Percentiles rank a stretch among this genome's conserved stretches.
Evolutionary conservation across 768 basidiomycete species (phyloP).

Genomic region (Lenzites betulinus): DNA sequence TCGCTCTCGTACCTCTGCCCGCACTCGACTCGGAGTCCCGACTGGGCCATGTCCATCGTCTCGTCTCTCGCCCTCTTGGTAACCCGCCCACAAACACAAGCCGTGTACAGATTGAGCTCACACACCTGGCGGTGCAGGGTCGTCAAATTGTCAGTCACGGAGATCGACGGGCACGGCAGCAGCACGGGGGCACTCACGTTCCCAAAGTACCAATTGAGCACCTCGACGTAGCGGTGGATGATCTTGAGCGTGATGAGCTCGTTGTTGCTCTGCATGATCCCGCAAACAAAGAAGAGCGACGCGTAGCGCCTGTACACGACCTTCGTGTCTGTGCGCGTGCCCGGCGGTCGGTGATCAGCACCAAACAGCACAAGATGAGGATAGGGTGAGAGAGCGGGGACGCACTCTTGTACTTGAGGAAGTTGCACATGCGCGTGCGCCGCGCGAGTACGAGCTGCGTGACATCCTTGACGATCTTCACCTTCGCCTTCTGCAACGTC

Average conservation of each 20-base stretch:
- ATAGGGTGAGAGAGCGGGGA: neutral
- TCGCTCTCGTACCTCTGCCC: too few species aligned
- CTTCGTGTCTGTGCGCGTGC: slow-evolving; percentile 66
- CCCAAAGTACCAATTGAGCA: slow-evolving; percentile 83
- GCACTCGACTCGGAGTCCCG: too few species aligned
- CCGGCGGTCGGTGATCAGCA: too few species aligned
- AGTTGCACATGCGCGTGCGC: slow-evolving; percentile 91
- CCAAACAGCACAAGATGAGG: too few species aligned
- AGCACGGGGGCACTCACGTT: slow-evolving; percentile 67
- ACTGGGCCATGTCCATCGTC: too few species aligned
- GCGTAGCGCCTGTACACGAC: slow-evolving; percentile 96
- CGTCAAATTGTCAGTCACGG: neutral
- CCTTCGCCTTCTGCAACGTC: slow-evolving; percentile 74
- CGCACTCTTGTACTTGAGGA: slow-evolving; percentile 94
- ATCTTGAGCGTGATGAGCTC: slow-evolving; percentile 91
- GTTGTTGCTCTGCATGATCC: slow-evolving; percentile 82
- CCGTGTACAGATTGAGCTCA: slow-evolving; percentile 85
- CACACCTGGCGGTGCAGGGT: slow-evolving; percentile 58
- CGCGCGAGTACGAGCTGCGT: slow-evolving; percentile 90
- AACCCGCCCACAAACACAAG: neutral
- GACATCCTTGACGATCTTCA: slow-evolving; percentile 94
- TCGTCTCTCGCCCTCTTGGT: too few species aligned
- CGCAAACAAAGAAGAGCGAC: slow-evolving; percentile 92
- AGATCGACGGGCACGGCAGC: too few species aligned
- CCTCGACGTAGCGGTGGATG: slow-evolving; percentile 92